Evolutionary conservation across 441 rosid species (phyloP).

Genomic region (Oxalis stricta): DNA sequence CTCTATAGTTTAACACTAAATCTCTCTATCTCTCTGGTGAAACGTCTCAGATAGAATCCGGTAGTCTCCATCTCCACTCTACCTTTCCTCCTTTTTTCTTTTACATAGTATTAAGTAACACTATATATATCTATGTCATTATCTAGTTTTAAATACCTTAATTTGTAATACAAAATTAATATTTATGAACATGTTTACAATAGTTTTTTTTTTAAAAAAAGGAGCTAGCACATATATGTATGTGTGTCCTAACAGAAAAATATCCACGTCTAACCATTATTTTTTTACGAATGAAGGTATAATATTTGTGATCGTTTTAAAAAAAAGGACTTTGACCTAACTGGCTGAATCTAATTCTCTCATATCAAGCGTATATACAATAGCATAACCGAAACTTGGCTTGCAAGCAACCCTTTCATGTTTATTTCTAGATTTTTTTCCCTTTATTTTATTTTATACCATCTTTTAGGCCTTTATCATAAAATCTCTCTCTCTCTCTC

Average conservation of each 20-base stretch:
- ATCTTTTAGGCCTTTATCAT: constrained; percentile 12
- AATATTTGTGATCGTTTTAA: too few relatives aligned
- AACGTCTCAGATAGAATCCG: constrained; percentile 17
- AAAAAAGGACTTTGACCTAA: too few relatives aligned
- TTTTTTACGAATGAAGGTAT: too few relatives aligned
- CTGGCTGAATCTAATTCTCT: too few relatives aligned
- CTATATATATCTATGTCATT: not conserved
- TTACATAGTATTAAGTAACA: too few relatives aligned
- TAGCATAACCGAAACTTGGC: constrained; percentile 44
- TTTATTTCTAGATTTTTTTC: constrained; percentile 13
- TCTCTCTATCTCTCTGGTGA: constrained; percentile 18
- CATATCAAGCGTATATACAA: constrained; percentile 22
- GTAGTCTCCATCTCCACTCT: constrained; percentile 27
- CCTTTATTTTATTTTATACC: constrained; percentile 9
- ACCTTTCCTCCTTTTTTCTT: not conserved
- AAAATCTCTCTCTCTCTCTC: constrained; percentile 1
- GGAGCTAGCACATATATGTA: too few relatives aligned
- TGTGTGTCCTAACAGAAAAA: too few relatives aligned
- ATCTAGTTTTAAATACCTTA: not conserved
- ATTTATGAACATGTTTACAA: too few relatives aligned
- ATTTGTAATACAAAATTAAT: too few relatives aligned
- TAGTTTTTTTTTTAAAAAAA: too few relatives aligned
- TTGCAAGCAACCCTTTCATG: constrained; percentile 47
- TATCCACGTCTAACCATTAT: too few relatives aligned
- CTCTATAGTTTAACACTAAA: too few relatives aligned